These are phyloP conservation scores for Citrus glauca DNA, from an alignment of 345 rosid species.

Conservation along the genomic window DNA sequence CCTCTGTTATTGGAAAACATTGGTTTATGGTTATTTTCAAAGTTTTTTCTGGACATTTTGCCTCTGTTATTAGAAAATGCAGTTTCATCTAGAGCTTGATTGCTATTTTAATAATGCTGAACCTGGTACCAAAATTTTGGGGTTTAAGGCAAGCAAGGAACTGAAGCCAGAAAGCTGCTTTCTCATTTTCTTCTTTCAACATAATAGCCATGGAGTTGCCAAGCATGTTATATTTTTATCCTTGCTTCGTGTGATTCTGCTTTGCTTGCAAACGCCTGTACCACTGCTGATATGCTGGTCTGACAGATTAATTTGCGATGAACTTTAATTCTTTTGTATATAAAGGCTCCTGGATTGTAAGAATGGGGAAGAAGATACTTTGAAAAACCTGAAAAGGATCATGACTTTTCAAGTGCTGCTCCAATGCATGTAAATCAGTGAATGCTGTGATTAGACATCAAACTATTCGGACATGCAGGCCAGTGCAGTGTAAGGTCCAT, in stretches of 20 bases:
- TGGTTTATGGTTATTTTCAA: background rate
- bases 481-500: background rate
- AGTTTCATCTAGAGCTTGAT: background rate
- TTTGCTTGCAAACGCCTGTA: background rate
- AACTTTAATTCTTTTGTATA: conserved; percentile 1
- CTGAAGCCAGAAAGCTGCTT: background rate
- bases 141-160: background rate
- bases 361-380: background rate
- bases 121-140: background rate
- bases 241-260: background rate
- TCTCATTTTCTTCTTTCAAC: background rate
- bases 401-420: conserved; percentile 1
- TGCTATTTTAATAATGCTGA: background rate
- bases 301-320: background rate
- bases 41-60: background rate
- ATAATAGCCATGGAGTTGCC: background rate
- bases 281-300: background rate
- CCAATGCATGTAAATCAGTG: background rate
- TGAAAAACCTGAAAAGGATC: background rate
- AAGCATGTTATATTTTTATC: background rate
- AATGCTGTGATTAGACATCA: background rate
- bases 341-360: background rate
- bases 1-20: background rate
- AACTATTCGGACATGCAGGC: background rate
- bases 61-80: background rate